These are phyloP conservation scores for Begonia loranthoides DNA, from an alignment of 306 rosid genomes.

Conservation along the genomic window DNA sequence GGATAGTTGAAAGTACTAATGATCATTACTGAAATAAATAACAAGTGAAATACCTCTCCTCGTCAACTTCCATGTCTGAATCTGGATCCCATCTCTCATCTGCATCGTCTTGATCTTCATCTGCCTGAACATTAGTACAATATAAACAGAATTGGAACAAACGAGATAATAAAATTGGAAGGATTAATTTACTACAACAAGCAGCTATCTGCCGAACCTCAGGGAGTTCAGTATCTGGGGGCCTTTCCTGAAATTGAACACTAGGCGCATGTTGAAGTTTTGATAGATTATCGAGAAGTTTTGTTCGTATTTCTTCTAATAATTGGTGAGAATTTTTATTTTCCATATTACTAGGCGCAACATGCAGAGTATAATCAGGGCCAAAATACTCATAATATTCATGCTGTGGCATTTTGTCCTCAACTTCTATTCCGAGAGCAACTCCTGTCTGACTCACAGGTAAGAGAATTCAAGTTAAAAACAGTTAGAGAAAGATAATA, in stretches of 20 bases:
- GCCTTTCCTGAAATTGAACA: conserved; percentile 74
- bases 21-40: no score
- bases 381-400: conserved; percentile 90
- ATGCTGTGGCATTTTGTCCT: conserved; percentile 84
- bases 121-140: conserved; percentile 20
- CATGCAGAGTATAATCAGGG: conserved; percentile 88
- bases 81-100: conserved; percentile 61
- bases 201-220: conserved; percentile 31
- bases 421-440: conserved; percentile 85
- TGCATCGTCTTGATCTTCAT: conserved; percentile 52
- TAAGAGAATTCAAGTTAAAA: no score
- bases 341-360: conserved; percentile 95
- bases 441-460: conserved; percentile 64
- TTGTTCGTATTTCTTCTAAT: conserved; percentile 56
- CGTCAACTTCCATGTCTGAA: conserved; percentile 62
- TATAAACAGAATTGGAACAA: no score
- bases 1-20: conserved; percentile 7
- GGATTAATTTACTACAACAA: no score
- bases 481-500: no score
- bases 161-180: no score
- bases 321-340: conserved; percentile 64
- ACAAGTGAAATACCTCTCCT: conserved; percentile 35
- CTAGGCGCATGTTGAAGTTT: conserved; percentile 85
- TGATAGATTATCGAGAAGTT: conserved; percentile 70
- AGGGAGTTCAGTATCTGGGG: conserved; percentile 65